phyloP scores from a whole-genome alignment of 148 eudicot genomes.

The Rhododendron vialii region DNA sequence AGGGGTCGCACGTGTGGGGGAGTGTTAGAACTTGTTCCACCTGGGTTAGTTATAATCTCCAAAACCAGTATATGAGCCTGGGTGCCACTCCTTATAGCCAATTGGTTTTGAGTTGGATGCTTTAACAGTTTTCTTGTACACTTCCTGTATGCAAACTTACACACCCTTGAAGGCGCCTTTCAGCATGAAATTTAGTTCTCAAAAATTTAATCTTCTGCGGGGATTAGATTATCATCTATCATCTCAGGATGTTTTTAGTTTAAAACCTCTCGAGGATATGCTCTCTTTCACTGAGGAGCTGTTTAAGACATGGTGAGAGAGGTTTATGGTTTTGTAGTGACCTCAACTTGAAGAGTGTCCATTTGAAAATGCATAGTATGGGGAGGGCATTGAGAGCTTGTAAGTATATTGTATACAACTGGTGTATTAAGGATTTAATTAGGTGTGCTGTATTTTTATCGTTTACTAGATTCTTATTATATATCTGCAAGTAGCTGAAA shows the following conservation, averaged over 20 bases:
- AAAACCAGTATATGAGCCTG: not conserved
- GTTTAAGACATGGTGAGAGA: not conserved
- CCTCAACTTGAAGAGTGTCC: not conserved
- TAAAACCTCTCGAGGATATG: not conserved
- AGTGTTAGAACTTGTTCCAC: no score
- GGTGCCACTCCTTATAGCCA: not conserved
- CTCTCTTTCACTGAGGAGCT: not conserved
- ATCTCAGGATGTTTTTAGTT: not conserved
- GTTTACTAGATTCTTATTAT: not conserved
- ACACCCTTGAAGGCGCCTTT: not conserved
- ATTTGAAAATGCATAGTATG: not conserved
- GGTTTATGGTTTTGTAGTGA: not conserved
- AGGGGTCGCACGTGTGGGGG: not conserved
- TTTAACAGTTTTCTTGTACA: not conserved
- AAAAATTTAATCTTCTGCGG: not conserved
- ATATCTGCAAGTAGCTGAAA: not conserved
- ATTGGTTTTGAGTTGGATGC: not conserved
- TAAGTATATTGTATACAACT: not conserved
- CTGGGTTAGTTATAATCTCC: not conserved
- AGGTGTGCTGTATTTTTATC: not conserved
- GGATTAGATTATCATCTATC: not conserved
- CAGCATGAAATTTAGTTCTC: not conserved
- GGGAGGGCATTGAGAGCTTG: not conserved
- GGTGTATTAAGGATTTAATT: not conserved
- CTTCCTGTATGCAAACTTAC: not conserved